Base-by-base conservation (phyloP, 148 eudicot genomes). In the Amaranthus palmeri region DNA sequence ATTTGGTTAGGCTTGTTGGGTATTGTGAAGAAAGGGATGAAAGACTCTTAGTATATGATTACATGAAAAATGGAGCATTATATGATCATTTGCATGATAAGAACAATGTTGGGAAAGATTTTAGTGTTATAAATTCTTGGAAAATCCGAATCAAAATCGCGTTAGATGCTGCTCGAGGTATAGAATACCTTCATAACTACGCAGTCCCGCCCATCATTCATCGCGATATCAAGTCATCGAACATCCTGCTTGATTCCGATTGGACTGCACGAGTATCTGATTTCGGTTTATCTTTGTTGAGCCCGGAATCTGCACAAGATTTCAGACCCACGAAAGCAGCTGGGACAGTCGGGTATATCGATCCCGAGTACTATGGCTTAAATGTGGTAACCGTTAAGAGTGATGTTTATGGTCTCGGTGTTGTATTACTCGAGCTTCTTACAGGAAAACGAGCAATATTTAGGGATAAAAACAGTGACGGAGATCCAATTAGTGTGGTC, bases 251-350 rank as follows among this genome's bases (percentile, higher is more conserved):
- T 9, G 99, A 95, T 59, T 80, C 79, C 8, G 83, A 82, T 82
- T 95, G 99, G 99, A 87, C 81, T 17, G 99, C 97, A 0, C 74
- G 93, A 62, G 99, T 95, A 4, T 95, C 99, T n/a, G 99, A 95
- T 85, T 95, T 95, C 9, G 99, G 99, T 25, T 51, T 95, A 14
- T 95, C 99, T 2, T 54, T 95, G 40, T 79, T 88, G 87, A 88
- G 90, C n/a, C 92, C 91, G 1, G 96, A 88, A 41, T 61, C 85
- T 1, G 85, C 80, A 45, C 74, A 62, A 0, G 93, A 88, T 15
- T 85, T 80, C 49, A 74, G 83, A 69, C 89, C 97, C 1, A 48
- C 54, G 4, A 95, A 85, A 76, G 96, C 97, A 10, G 99, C 90
- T 4, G 99, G 99, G 10, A 95, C 99, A 1, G 85, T 92, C 0